Evolutionary conservation across 208 protist species (phyloP), one percentile per base, ranked within the genome.

Genomic region (Wallacemonas rigidus): DNA sequence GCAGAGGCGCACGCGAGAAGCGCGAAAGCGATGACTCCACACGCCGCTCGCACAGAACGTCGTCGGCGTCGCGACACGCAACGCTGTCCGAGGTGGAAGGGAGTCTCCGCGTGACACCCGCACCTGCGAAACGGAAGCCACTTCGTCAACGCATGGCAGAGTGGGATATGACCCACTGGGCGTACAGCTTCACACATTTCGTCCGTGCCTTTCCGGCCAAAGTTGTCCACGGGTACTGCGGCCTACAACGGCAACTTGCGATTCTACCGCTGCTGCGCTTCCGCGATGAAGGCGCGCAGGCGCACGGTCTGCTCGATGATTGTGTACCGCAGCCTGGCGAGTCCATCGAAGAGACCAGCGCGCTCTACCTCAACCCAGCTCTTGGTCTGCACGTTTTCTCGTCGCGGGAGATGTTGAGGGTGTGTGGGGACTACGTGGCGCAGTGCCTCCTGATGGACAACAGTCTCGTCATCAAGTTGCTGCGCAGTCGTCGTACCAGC

Each of bases 201-300:
- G 68, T 95, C 15, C 86, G 86, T 35, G 87, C 90, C 5, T 70
- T 84, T 0, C 90, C 90, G 2, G 88, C 89, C 3, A 62, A 78
- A 11, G 9, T 80, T 2, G 72, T 95, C 40, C 90, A 93, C 67
- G 88, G 79, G 69, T 79, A 80, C 64, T 91, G 85, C 75, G 76
- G 81, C 53, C 61, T 93, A 8, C 82, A 86, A 73, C 81, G 81
- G 38, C 83, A 95, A 75, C 77, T 85, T 17, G 82, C 64, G n/a
- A 78, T 81, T 35, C 64, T 95, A 57, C 85, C 82, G 3, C 61
- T 95, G 71, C 54, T 95, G 69, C 72, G 67, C 71, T 91, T 88
- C 69, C 57, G 39, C 0, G 86, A 91, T 58, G 45, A 68, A 11
- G 71, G 72, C 14, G 40, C 26, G 2, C 68, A 61, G 8, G 44